Base-by-base conservation (phyloP, 2,329 filamentous ascomycete genomes). In the Nemania sp. region DNA sequence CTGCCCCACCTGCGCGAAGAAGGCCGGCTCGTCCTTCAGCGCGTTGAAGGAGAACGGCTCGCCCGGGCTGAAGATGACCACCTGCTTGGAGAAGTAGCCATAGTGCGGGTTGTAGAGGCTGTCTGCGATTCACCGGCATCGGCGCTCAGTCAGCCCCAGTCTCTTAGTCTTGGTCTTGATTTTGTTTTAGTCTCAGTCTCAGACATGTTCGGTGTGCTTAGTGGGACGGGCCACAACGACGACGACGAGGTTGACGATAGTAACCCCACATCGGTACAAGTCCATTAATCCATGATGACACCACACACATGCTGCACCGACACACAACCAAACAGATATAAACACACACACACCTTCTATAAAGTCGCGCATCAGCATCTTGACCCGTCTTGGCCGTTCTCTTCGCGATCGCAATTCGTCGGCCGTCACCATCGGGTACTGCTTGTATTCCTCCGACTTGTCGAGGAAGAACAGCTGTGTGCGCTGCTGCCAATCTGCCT, bases 311-410 rank as follows among this genome's bases (percentile, higher is more conserved):
- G n/a, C n/a, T n/a, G n/a, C n/a, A n/a, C n/a, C n/a, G n/a, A n/a
- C n/a, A n/a, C n/a, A n/a, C n/a, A n/a, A n/a, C n/a, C n/a, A n/a
- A n/a, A 14, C 9, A 9, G 28, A 31, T 9, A 31, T 3, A 31
- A 31, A 14, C 28, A 6, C 64, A 66, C 26, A 70, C 71, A 62
- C 68, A 91, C 89, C 92, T 72, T 99, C 94, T 68, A 99, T 94
- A 69, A 99, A 99, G 78, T 99, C 95, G 61, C 95, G 83, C 70
- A 95, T 89, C 67, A 97, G 76, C 94, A 99, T 99, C 82, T 96
- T 97, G 62, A 96, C 92, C 71, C 89, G 82, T 67, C 83, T 83
- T 39, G 94, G 94, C 66, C 94, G 80, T 68, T 96, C 87, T 48
- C 77, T 86, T 49, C 89, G 81, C 61, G 73, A 77, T 62, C 87